Evolutionary conservation across 1,139 yeast genomes (phyloP).

Genomic region (Geotrichum restrictum): DNA sequence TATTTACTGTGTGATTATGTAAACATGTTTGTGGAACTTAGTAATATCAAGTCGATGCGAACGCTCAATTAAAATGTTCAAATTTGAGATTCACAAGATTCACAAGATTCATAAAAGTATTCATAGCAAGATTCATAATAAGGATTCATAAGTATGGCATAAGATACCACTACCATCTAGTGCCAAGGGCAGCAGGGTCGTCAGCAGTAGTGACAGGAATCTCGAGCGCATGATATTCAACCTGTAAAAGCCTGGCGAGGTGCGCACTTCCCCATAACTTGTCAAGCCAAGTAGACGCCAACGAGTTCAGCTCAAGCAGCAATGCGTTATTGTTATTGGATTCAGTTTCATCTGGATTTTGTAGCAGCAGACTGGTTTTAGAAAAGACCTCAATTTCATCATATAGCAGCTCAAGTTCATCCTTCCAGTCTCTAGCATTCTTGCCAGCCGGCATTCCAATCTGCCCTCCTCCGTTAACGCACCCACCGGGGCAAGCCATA

Average conservation of each 20-base stretch:
- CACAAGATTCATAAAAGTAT: not conserved
- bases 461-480: conserved; percentile 97
- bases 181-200: conserved; percentile 15
- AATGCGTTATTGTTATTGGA: not conserved
- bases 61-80: no score
- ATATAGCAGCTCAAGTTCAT: conserved; percentile 35
- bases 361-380: conserved; percentile 4
- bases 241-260: conserved; percentile 5
- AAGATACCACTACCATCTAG: conserved; percentile 17
- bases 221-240: conserved; percentile 21
- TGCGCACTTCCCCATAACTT: conserved; percentile 10
- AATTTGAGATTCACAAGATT: no score
- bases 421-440: conserved; percentile 37
- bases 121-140: not conserved
- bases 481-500: conserved; percentile 98
- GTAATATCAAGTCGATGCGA: no score
- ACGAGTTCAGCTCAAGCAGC: conserved; percentile 1
- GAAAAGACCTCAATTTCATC: conserved; percentile 24
- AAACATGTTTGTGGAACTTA: no score
- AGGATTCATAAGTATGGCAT: not conserved
- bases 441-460: conserved; percentile 48
- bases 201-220: conserved; percentile 7
- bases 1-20: no score
- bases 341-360: not conserved
- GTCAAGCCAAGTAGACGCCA: conserved; percentile 14